Evolutionary conservation across 768 basidiomycete genomes (phyloP), one percentile per base, ranked within the genome.

Genomic region (Filobasidium wieringae): DNA sequence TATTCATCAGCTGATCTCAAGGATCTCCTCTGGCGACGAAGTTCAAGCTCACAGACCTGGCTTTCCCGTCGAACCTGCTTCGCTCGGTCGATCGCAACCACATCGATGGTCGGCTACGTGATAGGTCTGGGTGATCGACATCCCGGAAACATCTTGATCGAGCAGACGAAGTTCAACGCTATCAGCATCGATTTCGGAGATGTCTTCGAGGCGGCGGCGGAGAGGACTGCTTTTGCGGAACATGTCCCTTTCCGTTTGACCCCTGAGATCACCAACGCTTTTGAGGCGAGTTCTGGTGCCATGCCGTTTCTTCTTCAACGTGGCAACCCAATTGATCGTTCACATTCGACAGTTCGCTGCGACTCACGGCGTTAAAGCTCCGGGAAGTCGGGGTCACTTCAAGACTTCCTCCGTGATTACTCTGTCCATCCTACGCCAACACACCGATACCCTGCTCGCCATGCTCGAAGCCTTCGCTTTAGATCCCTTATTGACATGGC

Each of bases 41-140:
- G 72, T 53, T 68, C 67, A 5, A 65, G 64, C 14, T 64, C 72
- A 1, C 68, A 71, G 41, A 69, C 71, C 24, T 73, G 72, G 72
- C 60, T 73, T 24, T 62, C 61, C 34, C 54, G 72, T 26, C 45
- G 72, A 24, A 73, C 70, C 24, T 68, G 68, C 27, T 73, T 73
- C 57, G 69, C 70, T 2, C 62, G 72, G 31, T 70, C 70, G 0
- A 51, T 72, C 15, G 67, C 67, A 1, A 60, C 63, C 17, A 65
- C 63, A 26, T 61, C 63, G 9, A 72, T 75, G 62, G 68, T 75
- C 15, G 75, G 75, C 0, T 69, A 74, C 53, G 65, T 75, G 29
- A 72, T 75, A 33, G 75, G 75, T 12, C 54, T 76, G 11, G 75
- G 75, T 2, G 75, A 76, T 58, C 63, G 75, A 33, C 75, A 76